Conservation (phyloP, 441 rosid genomes). For the Bocquillonia castaneifolia region DNA sequence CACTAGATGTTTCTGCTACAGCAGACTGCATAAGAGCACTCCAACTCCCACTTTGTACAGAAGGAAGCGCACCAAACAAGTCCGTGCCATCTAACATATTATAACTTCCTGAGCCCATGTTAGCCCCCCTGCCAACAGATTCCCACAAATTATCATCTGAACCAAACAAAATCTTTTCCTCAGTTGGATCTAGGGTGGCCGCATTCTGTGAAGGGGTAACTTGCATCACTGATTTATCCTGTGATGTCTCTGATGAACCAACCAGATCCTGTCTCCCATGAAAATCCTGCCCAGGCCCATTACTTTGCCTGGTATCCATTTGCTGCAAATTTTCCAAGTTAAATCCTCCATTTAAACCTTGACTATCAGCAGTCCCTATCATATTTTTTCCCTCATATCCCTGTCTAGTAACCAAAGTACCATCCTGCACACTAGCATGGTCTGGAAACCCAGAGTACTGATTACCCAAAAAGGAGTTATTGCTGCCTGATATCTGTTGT, state of each 20-base stretch:
- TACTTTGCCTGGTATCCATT: constrained; percentile 39
- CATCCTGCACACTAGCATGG: constrained; percentile 41
- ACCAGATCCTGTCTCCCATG: constrained; percentile 37
- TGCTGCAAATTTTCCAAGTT: constrained; percentile 43
- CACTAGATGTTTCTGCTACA: constrained; percentile 59
- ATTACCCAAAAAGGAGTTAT: constrained; percentile 44
- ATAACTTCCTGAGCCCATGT: constrained; percentile 40
- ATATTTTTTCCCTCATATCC: constrained; percentile 37
- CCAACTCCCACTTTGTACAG: constrained; percentile 92
- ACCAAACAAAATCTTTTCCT: constrained; percentile 86
- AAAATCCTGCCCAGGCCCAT: constrained; percentile 38
- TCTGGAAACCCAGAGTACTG: constrained; percentile 41
- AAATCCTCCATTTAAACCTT: constrained; percentile 38
- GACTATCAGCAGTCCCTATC: constrained; percentile 38
- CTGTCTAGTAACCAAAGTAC: constrained; percentile 43
- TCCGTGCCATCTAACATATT: constrained; percentile 45
- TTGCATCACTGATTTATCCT: constrained; percentile 38
- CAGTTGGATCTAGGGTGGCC: constrained; percentile 81
- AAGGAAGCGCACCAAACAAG: constrained; percentile 44
- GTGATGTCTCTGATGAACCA: constrained; percentile 40
- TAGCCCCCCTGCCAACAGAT: constrained; percentile 53
- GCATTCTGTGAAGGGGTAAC: constrained; percentile 42
- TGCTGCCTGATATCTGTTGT: constrained; percentile 45
- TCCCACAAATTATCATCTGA: constrained; percentile 82
- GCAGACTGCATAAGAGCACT: constrained; percentile 99